These are phyloP conservation scores for Primulina eburnea DNA, from an alignment of 257 asterid species.

Conservation along the genomic window DNA sequence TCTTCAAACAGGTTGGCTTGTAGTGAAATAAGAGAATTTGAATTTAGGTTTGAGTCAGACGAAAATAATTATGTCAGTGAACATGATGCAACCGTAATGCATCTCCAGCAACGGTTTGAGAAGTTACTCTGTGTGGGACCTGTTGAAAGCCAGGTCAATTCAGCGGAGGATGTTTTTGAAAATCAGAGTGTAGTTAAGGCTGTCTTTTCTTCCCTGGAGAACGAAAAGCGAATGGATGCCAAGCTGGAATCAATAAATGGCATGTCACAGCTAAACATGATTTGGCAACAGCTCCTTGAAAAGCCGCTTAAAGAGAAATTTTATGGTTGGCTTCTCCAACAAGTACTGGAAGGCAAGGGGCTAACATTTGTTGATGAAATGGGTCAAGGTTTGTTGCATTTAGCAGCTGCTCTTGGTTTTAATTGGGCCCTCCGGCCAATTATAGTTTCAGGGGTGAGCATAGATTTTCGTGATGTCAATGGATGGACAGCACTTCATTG, in stretches of 20 bases:
- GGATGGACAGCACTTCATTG: constrained; percentile 99
- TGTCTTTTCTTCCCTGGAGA: constrained; percentile 51
- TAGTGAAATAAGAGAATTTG: constrained; percentile 85
- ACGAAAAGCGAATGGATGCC: constrained; percentile 40
- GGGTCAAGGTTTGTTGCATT: constrained; percentile 92
- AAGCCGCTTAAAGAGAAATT: constrained; percentile 60
- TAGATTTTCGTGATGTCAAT: constrained; percentile 89
- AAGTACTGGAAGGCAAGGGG: constrained; percentile 62
- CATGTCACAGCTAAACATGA: constrained; percentile 31
- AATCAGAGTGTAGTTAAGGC: constrained; percentile 34
- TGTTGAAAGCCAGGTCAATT: constrained; percentile 29
- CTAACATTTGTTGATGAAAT: constrained; percentile 51
- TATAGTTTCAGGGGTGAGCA: constrained; percentile 61
- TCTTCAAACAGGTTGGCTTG: constrained; percentile 82
- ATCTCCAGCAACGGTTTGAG: constrained; percentile 57
- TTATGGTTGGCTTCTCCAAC: constrained; percentile 66
- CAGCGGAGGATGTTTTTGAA: constrained; percentile 34
- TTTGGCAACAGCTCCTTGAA: constrained; percentile 49
- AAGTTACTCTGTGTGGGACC: constrained; percentile 40
- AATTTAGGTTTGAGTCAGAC: constrained; percentile 36
- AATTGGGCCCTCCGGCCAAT: constrained; percentile 84
- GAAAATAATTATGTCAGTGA: constrained; percentile 28
- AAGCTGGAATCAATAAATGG: constrained; percentile 35
- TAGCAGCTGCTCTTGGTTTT: constrained; percentile 96
- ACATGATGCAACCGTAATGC: constrained; percentile 39